Base-by-base conservation (phyloP, 1,139 yeast genomes). In the Yamadazyma membranifaciens region DNA sequence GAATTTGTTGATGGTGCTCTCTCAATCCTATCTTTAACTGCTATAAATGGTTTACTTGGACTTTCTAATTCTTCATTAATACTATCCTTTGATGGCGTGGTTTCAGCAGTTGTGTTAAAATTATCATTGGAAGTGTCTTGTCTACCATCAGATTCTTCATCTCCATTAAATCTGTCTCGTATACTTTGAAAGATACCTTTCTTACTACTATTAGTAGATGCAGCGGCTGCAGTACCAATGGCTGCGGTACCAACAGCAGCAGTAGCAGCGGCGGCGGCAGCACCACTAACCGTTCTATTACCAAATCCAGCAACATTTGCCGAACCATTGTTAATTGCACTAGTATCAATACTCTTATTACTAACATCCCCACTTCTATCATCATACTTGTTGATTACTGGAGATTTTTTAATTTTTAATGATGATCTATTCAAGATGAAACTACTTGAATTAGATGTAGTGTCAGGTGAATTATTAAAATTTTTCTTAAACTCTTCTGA, bases 101-200 rank as follows among this genome's bases (percentile, higher is more conserved):
- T 62, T 48, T 62, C 67, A 6, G 65, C 66, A 9, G 66, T 62
- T 4, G 64, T 53, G 3, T 52, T 46, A 16, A 51, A 57, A 28
- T 49, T 50, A 9, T 59, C 62, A 37, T 48, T 48, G 36, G 59
- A 59, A 11, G 57, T 48, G 31, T 45, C 51, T 12, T 32, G 42
- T 24, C 42, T 44, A 4, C 27, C 41, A 33, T 34, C 30, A 7
- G 30, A 20, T n/a, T 39, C 39, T 2, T 33, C 34, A 27, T 44
- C 47, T 28, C 44, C 38, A 26, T 33, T 45, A 29, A 65, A 56
- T 39, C 65, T 59, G 33, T 65, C 69, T 36, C 65, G 58, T 31
- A 68, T 56, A 37, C 64, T 58, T 49, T 63, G 71, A 50, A 67
- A 67, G 9, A 67, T 51, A 9, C 72, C 69, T 44, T 57, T 65